These are phyloP conservation scores for Tephrocybe sp. DNA, from an alignment of 768 basidiomycete species.

Conservation along the genomic window DNA sequence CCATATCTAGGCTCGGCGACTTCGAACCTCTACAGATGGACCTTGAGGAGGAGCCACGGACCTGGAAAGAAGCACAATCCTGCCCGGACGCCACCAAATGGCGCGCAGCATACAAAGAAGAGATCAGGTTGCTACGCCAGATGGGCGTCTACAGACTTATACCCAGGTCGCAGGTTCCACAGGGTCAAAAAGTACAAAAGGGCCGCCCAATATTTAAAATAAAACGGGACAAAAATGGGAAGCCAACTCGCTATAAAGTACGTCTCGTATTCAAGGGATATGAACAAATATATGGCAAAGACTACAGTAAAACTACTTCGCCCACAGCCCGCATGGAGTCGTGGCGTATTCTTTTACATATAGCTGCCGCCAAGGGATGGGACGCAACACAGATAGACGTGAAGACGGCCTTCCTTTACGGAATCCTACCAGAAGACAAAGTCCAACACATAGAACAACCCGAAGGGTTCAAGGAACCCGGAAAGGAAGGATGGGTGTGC, in stretches of 20 bases:
- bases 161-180: not conserved
- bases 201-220: slow-evolving; percentile 9
- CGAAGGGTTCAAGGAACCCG: slow-evolving; percentile 18
- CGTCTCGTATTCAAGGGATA: slow-evolving; percentile 36
- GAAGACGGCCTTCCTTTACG: slow-evolving; percentile 23
- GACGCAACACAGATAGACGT: slow-evolving; percentile 32
- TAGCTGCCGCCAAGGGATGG: slow-evolving; percentile 25
- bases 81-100: too few species aligned
- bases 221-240: slow-evolving; percentile 29
- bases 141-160: slow-evolving; percentile 8
- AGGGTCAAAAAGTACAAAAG: not conserved
- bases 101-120: too few species aligned
- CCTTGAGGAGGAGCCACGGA: too few species aligned
- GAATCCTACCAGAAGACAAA: slow-evolving; percentile 12
- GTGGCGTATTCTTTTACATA: slow-evolving; percentile 24
- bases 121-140: not conserved
- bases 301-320: not conserved
- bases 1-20: too few species aligned
- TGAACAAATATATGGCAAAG: slow-evolving; percentile 18
- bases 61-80: too few species aligned
- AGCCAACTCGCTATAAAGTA: slow-evolving; percentile 28
- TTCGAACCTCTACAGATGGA: too few species aligned
- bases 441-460: slow-evolving; percentile 37
- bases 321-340: slow-evolving; percentile 13
- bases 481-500: slow-evolving; percentile 16